Base-by-base conservation (phyloP, 306 rosid genomes). In the Castanea crenata region DNA sequence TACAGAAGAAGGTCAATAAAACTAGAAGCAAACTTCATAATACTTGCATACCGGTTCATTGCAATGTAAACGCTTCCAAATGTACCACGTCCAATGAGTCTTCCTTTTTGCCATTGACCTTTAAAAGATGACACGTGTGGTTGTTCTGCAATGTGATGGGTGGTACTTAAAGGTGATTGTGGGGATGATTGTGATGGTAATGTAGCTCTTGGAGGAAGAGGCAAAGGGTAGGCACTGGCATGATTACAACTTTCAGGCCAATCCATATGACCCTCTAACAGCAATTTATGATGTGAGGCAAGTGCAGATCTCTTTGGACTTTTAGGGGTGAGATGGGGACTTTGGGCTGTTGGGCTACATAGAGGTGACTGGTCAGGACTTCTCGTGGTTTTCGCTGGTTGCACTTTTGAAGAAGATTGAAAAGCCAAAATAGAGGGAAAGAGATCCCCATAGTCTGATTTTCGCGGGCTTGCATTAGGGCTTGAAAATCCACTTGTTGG, bases 81-180 rank as follows among this genome's bases (percentile, higher is more conserved):
- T 21, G 98, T 88, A 73, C 98, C 98, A 9, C 98, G 91, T 21
- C 98, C 98, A 71, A 94, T 94, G 74, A 87, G 92, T 78, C 85
- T 92, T 79, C 97, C 94, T 84, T 92, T 94, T 89, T 89, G 94
- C 98, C 98, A 94, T 75, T 87, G 96, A 74, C 93, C 89, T 79
- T 91, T 91, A 86, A 86, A 76, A 29, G 91, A 84, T 57, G 90
- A 65, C 32, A 23, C 32, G 5, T 6, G 16, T 10, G 83, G 79
- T 41, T 29, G 81, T 78, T 90, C 97, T 10, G 35, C 18, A 49
- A 57, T 21, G 56, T 85, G 87, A 83, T 80, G 85, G 21, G 12
- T 54, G 7, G 63, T 55, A 21, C 74, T 27, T 18, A 84, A 74
- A 20, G 80, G 92, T 55, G 87, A 59, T 16, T 78, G 84, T 5